Base-by-base conservation (phyloP, 2,329 filamentous ascomycete genomes). In the Diaporthe citri region DNA sequence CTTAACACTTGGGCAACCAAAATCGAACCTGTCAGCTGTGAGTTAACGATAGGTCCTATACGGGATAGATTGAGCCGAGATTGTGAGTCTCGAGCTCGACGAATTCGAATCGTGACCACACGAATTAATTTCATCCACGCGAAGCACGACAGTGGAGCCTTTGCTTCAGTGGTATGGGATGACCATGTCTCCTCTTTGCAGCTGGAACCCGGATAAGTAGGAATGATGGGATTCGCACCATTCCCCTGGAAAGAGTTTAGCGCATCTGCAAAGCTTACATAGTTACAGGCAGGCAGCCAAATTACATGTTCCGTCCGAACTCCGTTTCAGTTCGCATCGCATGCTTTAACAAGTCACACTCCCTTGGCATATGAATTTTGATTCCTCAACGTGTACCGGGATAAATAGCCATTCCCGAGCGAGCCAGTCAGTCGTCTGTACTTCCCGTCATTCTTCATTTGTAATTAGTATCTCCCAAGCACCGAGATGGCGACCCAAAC, bases 401-500 rank as follows among this genome's bases (percentile, higher is more conserved):
- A 15, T 13, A 39, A 22, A 10, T 13, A 43, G 22, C 1, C 1
- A 20, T 1, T 34, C 8, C 17, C 20, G 7, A 51, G 3, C 10
- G 2, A 25, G 3, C 6, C 20, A 4, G 20, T 39, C 0, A 1
- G 5, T 4, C 1, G 1, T 25, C 12, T 4, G 17, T 39, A 13
- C 4, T 43, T 20, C 9, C 22, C 13, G 15, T 7, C 34, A 25
- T 12, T 13, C 3, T 5, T 12, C 25, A 3, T 22, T 28, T 39
- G 46, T 22, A 5, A 34, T 10, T 22, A 52, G 7, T 4, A 39
- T 1, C 4, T 6, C 1, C 31, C 22, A 22, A 9, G 36, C n/a
- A 15, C 0, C 5, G 60, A 12, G n/a, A 60, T 77, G 48, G 17
- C 56, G 25, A 59, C n/a, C 28, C 67, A 56, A 25, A 25, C 75